Base-by-base conservation (phyloP, 306 rosid species). In the Albizia julibrissin region DNA sequence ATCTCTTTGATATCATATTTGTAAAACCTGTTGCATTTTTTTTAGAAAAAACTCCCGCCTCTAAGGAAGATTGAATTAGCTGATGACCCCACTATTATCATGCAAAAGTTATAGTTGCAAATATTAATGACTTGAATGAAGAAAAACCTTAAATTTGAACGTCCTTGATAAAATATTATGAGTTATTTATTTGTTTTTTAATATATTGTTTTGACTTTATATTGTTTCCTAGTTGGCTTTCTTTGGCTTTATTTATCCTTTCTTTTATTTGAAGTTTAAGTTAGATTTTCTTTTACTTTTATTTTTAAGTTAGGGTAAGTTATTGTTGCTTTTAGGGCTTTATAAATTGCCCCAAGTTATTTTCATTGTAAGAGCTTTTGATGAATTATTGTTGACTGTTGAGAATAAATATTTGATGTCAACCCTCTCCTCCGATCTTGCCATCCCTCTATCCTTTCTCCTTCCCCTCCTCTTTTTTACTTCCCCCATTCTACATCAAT, bases 11-110 rank as follows among this genome's bases (percentile, higher is more conserved):
- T 15, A 1, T 15, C 56, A 6, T 24, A n/a, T 43, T 50, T n/a
- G 72, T 80, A 44, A 49, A 40, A 59, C 78, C 81, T 73, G 65
- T 26, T 73, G 68, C 68, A 68, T 68, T 9, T 81, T 73, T 14
- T 82, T n/a, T 12, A 59, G 31, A 3, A 61, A 24, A 59, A 24
- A 81, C 74, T 43, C 39, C 69, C 50, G 72, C 42, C 74, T 72
- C 22, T 77, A 10, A 24, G 75, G 49, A 43, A 71, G 58, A 50
- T 67, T 19, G 42, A 72, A 29, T 80, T 26, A 72, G 71, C 43
- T 80, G 78, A 72, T 74, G 71, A 75, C 31, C 18, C 15, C 39
- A 29, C 26, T 72, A 29, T 82, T 75, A 16, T 52, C 8, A 39
- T 59, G 42, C 40, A 43, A 39, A 80, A 66, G 21, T 27, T 49